Conservation (phyloP, 352 stramenopile genomes). For the Globisporangium takayamanum region DNA sequence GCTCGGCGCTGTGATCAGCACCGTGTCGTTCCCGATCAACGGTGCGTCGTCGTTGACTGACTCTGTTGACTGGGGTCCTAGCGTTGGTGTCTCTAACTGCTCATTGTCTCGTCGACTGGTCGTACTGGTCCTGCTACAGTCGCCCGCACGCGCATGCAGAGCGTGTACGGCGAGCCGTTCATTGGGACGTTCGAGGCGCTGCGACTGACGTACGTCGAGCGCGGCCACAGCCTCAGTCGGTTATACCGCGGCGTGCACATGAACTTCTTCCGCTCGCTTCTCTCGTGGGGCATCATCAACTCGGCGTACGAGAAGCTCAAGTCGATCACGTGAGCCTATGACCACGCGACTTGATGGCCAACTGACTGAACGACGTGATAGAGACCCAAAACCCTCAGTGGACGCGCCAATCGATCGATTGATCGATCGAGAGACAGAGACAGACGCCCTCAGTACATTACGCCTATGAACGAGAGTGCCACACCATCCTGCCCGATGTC, state of each 20-base stretch:
- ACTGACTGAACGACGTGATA: neutral
- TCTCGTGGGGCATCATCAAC: conserved; percentile 90
- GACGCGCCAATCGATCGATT: too few species aligned
- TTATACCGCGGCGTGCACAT: conserved; percentile 85
- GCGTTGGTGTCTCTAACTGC: neutral
- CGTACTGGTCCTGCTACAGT: conserved; percentile 23
- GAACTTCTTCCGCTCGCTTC: conserved; percentile 83
- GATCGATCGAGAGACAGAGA: too few species aligned
- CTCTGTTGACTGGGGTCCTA: neutral
- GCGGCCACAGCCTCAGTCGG: conserved; percentile 42
- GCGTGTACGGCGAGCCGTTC: conserved; percentile 60
- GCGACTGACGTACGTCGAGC: conserved; percentile 65
- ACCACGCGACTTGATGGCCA: neutral
- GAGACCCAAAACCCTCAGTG: too few species aligned
- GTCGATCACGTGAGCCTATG: conserved; percentile 39
- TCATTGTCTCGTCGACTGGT: neutral
- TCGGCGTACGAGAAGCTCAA: conserved; percentile 87
- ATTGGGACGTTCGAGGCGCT: conserved; percentile 52
- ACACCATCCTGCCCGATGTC: too few species aligned
- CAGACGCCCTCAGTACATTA: too few species aligned
- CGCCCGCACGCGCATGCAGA: conserved; percentile 78
- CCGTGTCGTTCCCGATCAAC: conserved; percentile 79
- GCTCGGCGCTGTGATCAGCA: conserved; percentile 81
- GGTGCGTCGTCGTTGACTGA: conserved; percentile 24
- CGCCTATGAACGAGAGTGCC: too few species aligned